These are phyloP conservation scores for Aspergillus ochraceus DNA, from an alignment of 2,329 filamentous ascomycete species.

Conservation along the genomic window DNA sequence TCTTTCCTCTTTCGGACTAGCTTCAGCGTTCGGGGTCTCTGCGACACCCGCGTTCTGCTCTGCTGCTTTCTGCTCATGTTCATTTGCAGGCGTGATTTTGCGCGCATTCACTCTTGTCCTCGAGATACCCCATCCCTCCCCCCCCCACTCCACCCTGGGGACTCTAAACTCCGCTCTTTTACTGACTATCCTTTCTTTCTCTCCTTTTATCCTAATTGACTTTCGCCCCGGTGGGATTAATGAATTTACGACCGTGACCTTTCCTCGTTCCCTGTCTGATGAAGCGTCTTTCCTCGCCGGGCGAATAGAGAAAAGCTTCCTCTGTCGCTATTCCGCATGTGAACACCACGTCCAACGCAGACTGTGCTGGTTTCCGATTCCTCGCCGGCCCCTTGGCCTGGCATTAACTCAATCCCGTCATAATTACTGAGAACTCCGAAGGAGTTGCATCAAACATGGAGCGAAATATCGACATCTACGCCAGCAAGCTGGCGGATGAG, in stretches of 20 bases:
- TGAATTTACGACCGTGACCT: slow-evolving; percentile 32
- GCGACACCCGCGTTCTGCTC: slow-evolving; percentile 37
- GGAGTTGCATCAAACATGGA: slow-evolving; percentile 35
- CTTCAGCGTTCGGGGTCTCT: slow-evolving; percentile 38
- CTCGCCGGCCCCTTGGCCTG: slow-evolving; percentile 42
- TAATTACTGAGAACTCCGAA: slow-evolving; percentile 20
- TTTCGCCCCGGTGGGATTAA: slow-evolving; percentile 22
- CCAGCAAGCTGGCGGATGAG: slow-evolving; percentile 49
- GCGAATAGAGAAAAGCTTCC: slow-evolving; percentile 24
- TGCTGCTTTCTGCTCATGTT: slow-evolving; percentile 27
- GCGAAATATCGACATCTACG: slow-evolving; percentile 51
- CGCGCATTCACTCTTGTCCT: slow-evolving; percentile 25
- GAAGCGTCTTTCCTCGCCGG: slow-evolving; percentile 26
- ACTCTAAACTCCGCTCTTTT: slow-evolving; percentile 17
- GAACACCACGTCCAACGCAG: slow-evolving; percentile 21
- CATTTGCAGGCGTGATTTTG: slow-evolving; percentile 31
- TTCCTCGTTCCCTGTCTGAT: slow-evolving; percentile 20
- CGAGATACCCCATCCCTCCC: slow-evolving; percentile 17
- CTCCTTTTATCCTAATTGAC: slow-evolving; percentile 2
- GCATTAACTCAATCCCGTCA: slow-evolving; percentile 29
- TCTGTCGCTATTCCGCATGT: slow-evolving; percentile 30
- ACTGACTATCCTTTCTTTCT: slow-evolving; percentile 7
- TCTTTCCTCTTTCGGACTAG: slow-evolving; percentile 35
- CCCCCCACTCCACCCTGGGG: slow-evolving; percentile 15
- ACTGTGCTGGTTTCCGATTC: slow-evolving; percentile 29